Base-by-base conservation (phyloP, 495 filamentous ascomycete species). In the Daldinia loculata region DNA sequence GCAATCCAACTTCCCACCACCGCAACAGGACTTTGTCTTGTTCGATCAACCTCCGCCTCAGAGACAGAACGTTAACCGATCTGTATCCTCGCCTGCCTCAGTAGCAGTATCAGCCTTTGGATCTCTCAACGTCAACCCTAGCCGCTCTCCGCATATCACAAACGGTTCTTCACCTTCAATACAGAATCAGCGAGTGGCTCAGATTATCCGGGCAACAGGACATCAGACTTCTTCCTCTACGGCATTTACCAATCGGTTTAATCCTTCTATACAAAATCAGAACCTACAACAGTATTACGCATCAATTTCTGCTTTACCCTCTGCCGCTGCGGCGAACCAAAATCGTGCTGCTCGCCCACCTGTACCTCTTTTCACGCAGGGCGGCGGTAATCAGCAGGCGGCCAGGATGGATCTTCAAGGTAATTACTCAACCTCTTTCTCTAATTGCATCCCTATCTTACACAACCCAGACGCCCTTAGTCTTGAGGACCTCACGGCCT, bases 161-260 rank as follows among this genome's bases (percentile, higher is more conserved):
- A 74, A 78, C 73, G 61, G 70, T 63, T 72, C 78, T 59, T 78
- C 80, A 32, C 72, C 81, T 34, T 68, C 76, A 70, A 67, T 84
- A 74, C 85, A 85, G 78, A 86, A 84, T 63, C 84, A 85, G 75
- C 84, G 85, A 77, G 83, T 90, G 75, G 85, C 84, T 53, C 84
- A 84, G 80, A 88, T 87, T 66, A 83, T 89, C 76, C 82, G 85
- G 81, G 80, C 82, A 72, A 84, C 85, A 79, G 87, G 87, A 79
- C 87, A 86, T 71, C 80, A 72, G 78, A 83, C 81, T 68, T 83
- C 84, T 78, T 80, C 88, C 78, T 79, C 87, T 71, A 59, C 66
- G 81, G 83, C 81, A 74, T 86, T 84, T 66, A 84, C 83, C 74
- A 85, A 88, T 77, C 86, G 86, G 84, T 83, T 82, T 77, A 78